Conservation (phyloP, 306 rosid genomes). For the Medicago lupulina region DNA sequence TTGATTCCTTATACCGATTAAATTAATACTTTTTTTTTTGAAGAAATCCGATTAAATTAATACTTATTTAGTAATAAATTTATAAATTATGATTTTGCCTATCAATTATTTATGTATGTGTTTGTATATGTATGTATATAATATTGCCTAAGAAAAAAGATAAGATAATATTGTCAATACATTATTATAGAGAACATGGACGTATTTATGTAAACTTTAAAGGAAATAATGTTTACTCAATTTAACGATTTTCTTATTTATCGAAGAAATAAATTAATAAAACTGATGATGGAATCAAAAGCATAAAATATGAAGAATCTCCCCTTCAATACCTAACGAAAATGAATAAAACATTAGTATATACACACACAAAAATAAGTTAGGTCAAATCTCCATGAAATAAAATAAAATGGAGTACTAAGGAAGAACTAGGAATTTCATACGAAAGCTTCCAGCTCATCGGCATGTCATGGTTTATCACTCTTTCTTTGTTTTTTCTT, state of each 20-base stretch:
- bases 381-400: slow-evolving; percentile 28
- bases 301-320: slow-evolving; percentile 14
- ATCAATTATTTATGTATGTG: too few relatives aligned
- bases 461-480: not conserved
- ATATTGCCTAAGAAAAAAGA: too few relatives aligned
- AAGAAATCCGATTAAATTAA: too few relatives aligned
- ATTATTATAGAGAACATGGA: too few relatives aligned
- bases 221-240: not conserved
- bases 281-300: slow-evolving; percentile 14
- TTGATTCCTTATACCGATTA: too few relatives aligned
- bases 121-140: too few relatives aligned
- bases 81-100: too few relatives aligned
- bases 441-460: slow-evolving; percentile 26
- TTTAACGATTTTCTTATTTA: not conserved
- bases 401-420: slow-evolving; percentile 1
- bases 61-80: too few relatives aligned
- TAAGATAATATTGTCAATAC: too few relatives aligned
- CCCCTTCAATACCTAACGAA: slow-evolving; percentile 6
- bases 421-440: slow-evolving; percentile 28
- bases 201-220: not conserved
- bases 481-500: not conserved
- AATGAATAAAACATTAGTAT: slow-evolving; percentile 33
- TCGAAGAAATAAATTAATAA: slow-evolving; percentile 15
- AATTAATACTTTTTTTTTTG: too few relatives aligned
- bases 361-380: not conserved